Base-by-base conservation (phyloP, 305 asterid genomes). In the Caryopteris hybrid region DNA sequence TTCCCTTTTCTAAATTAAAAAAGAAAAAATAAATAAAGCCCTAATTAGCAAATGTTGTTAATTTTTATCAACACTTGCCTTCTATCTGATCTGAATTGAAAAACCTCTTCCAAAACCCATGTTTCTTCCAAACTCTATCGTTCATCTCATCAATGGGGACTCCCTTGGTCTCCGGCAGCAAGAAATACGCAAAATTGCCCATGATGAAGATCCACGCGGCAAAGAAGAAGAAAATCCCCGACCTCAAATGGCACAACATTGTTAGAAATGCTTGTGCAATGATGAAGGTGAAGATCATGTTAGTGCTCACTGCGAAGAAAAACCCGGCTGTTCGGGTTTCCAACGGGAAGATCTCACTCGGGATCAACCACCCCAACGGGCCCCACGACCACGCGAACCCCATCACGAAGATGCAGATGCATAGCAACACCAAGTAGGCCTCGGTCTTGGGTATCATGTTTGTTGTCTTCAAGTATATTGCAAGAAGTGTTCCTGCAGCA, bases 311-410 rank as follows among this genome's bases (percentile, higher is more conserved):
- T 0, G 87, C 83, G 12, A 78, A 55, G 76, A 66, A 68, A 29
- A 72, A 79, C 2, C 89, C 89, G 0, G 84, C 83, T 0, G 87
- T 43, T 22, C 87, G 47, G 1, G 81, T 77, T 34, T 84, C 90
- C 33, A 82, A 5, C 0, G 87, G 90, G 77, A 73, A 83, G 0
- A 80, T 84, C 72, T 84, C 90, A 53, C 90, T 84, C 1, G 90
- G 82, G 8, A 84, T 73, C 27, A 84, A 11, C 88, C 88, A 83
- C 4, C 88, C 85, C 20, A 83, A 23, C 1, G 87, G 87, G 1
- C 87, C 87, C 90, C 90, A 82, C 0, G 90, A 84, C 85, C 85
- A 81, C 2, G 87, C 85, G 41, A 79, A 84, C 3, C 76, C 83
- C 16, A 50, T 10, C 29, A 84, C 87, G 45, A 77, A 79, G 0